phyloP scores from a whole-genome alignment of 2,329 filamentous ascomycete genomes.

The Ophiocordyceps polyrhachis-furcata region DNA sequence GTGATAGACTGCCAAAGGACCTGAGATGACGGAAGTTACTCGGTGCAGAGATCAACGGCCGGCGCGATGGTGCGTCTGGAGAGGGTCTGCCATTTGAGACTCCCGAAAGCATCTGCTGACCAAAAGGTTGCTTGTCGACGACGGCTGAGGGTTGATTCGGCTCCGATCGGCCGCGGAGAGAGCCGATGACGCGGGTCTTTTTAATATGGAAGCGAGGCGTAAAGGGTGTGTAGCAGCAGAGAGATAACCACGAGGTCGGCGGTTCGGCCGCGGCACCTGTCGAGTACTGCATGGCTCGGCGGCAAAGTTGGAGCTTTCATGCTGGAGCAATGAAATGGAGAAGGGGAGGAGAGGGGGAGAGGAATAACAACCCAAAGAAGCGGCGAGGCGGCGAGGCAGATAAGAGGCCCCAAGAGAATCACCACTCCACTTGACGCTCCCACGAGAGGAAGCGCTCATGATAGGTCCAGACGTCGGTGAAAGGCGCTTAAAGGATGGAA shows the following conservation, averaged over 20 bases:
- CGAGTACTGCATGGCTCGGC: slow-evolving; percentile 20
- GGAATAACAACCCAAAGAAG: slow-evolving; percentile 3
- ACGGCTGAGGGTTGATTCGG: slow-evolving; percentile 9
- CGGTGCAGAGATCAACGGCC: slow-evolving; percentile 38
- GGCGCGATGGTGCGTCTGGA: slow-evolving; percentile 26
- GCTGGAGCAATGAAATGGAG: slow-evolving; percentile 5
- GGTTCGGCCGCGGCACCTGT: slow-evolving; percentile 22
- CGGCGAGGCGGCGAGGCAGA: background rate
- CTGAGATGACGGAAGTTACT: slow-evolving; percentile 40
- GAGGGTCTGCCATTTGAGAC: slow-evolving; percentile 14
- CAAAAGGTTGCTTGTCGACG: slow-evolving; percentile 11
- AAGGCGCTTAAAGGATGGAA: slow-evolving; percentile 15
- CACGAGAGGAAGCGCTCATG: slow-evolving; percentile 7
- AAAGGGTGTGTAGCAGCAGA: slow-evolving; percentile 23
- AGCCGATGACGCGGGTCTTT: slow-evolving; percentile 15
- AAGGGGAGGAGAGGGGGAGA: slow-evolving; percentile 3
- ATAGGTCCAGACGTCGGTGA: slow-evolving; percentile 13
- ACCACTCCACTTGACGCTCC: slow-evolving; percentile 2
- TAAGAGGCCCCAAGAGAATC: slow-evolving; percentile 1
- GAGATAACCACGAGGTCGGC: slow-evolving; percentile 27
- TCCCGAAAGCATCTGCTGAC: slow-evolving; percentile 10
- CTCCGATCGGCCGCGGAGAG: slow-evolving; percentile 4
- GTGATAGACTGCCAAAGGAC: slow-evolving; percentile 5
- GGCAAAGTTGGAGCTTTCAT: slow-evolving; percentile 3
- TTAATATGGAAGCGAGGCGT: slow-evolving; percentile 18